These are phyloP conservation scores for Penicillium roqueforti DNA, from an alignment of 495 filamentous ascomycete species.

Conservation along the genomic window DNA sequence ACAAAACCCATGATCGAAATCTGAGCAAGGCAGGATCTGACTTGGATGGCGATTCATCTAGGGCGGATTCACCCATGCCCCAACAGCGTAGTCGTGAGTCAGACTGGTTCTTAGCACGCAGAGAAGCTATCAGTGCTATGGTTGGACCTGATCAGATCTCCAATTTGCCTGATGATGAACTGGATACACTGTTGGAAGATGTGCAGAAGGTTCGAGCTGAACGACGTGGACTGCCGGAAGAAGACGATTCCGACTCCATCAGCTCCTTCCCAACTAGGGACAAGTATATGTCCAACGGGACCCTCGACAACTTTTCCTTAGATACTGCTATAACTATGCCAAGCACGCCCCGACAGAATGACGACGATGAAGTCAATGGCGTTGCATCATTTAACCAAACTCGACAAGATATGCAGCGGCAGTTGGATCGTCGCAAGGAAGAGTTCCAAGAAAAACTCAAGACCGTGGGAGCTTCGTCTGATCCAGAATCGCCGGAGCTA, in stretches of 20 bases:
- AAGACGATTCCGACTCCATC: conserved; percentile 86
- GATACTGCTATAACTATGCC: conserved; percentile 94
- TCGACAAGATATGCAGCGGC: conserved; percentile 80
- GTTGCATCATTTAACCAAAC: conserved; percentile 70
- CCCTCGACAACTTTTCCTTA: conserved; percentile 92
- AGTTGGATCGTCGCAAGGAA: conserved; percentile 79
- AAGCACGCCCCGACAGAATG: conserved; percentile 73
- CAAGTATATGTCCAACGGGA: conserved; percentile 95
- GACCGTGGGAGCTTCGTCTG: conserved; percentile 65
- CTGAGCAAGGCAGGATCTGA: conserved; percentile 70
- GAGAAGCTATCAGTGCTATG: conserved; percentile 86
- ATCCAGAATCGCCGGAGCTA: conserved; percentile 78
- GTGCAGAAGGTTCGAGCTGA: conserved; percentile 83
- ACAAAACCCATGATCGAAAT: conserved; percentile 70
- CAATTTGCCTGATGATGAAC: conserved; percentile 84
- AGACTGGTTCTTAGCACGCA: conserved; percentile 92
- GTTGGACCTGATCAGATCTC: conserved; percentile 89
- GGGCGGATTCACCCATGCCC: conserved; percentile 76
- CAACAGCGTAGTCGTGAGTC: conserved; percentile 67
- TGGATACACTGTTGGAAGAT: conserved; percentile 93
- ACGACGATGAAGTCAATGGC: conserved; percentile 58
- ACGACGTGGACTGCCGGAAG: conserved; percentile 68
- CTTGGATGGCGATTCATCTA: conserved; percentile 62
- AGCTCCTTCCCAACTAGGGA: conserved; percentile 85
- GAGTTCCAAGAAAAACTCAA: conserved; percentile 79